A percentile compares a stretch with the other conserved stretches of the same genome.
These are phyloP conservation scores for Erucastrum elatum DNA, from an alignment of 345 rosid species.

Conservation along the genomic window DNA sequence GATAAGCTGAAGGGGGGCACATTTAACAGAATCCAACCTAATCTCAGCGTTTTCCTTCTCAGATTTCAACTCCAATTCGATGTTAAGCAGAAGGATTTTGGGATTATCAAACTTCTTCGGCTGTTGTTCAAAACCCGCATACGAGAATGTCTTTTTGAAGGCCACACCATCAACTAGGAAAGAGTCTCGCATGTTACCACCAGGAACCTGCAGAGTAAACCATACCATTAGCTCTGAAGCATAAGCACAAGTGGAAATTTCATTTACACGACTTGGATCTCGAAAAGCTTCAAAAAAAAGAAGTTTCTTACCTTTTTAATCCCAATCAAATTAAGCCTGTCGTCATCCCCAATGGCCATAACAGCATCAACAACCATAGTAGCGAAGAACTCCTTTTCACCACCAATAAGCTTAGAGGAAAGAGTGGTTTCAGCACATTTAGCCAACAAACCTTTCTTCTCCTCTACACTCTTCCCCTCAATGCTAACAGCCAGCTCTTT, in stretches of 20 bases:
- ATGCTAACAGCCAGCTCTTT: slow-evolving; percentile 83
- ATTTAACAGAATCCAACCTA: slow-evolving; percentile 46
- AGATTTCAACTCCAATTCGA: slow-evolving; percentile 93
- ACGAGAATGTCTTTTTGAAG: slow-evolving; percentile 97
- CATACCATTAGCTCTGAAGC: slow-evolving; percentile 16
- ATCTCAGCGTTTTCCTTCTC: slow-evolving; percentile 99
- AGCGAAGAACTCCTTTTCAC: slow-evolving; percentile 95
- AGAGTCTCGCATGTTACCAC: slow-evolving; percentile 96
- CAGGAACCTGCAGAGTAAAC: slow-evolving; percentile 70
- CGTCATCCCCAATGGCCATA: slow-evolving; percentile 75
- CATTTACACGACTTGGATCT: no score
- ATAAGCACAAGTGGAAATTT: no score
- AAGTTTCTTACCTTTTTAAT: slow-evolving; percentile 68
- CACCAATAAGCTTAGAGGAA: slow-evolving; percentile 95
- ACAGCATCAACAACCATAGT: slow-evolving; percentile 96
- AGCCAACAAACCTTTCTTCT: slow-evolving; percentile 79
- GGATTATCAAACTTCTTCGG: slow-evolving; percentile 90
- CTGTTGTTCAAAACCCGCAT: slow-evolving; percentile 99
- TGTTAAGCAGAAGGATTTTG: slow-evolving; percentile 77
- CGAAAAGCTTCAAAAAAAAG: neutral
- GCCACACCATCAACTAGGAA: slow-evolving; percentile 98
- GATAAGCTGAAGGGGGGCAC: neutral
- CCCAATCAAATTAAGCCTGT: slow-evolving; percentile 88
- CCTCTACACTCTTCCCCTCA: slow-evolving; percentile 87
- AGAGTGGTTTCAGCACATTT: slow-evolving; percentile 97